Evolutionary conservation across 23 red algal genomes (phyloP).

Genomic region (Gracilaria vermiculophylla): DNA sequence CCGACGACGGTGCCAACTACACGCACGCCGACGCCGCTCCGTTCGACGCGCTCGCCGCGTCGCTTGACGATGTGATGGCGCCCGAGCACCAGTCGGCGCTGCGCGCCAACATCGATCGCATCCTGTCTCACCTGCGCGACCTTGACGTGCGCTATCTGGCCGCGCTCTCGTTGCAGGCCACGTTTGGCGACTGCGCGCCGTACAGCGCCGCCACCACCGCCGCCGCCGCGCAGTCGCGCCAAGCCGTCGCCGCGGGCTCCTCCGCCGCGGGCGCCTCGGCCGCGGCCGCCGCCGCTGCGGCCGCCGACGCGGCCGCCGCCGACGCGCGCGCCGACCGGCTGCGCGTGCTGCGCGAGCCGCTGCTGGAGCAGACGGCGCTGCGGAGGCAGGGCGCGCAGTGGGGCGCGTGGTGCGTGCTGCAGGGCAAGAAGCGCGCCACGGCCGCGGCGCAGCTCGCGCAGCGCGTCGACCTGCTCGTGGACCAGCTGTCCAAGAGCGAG

Average conservation of each 20-base stretch:
- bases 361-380: conserved; percentile 33
- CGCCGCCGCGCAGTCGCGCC: background rate
- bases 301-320: background rate
- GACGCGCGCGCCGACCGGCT: background rate
- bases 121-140: conserved; percentile 44
- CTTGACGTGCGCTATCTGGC: conserved; percentile 58
- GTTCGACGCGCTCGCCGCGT: conserved; percentile 39
- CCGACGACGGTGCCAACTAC: background rate
- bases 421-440: conserved; percentile 51
- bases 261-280: too few species aligned
- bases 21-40: background rate
- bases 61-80: conserved; percentile 48
- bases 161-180: conserved; percentile 64
- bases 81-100: conserved; percentile 40
- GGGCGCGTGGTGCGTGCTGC: conserved; percentile 76
- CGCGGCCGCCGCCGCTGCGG: background rate
- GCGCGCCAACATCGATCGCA: conserved; percentile 28
- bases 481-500: conserved; percentile 60
- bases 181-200: conserved; percentile 67
- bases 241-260: background rate
- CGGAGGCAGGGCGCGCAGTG: conserved; percentile 67
- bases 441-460: conserved; percentile 49
- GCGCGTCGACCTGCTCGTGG: conserved; percentile 40
- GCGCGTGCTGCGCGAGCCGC: conserved; percentile 38
- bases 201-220: background rate